Base-by-base conservation (phyloP, 2,329 filamentous ascomycete genomes). In the Emmonsia crescens region DNA sequence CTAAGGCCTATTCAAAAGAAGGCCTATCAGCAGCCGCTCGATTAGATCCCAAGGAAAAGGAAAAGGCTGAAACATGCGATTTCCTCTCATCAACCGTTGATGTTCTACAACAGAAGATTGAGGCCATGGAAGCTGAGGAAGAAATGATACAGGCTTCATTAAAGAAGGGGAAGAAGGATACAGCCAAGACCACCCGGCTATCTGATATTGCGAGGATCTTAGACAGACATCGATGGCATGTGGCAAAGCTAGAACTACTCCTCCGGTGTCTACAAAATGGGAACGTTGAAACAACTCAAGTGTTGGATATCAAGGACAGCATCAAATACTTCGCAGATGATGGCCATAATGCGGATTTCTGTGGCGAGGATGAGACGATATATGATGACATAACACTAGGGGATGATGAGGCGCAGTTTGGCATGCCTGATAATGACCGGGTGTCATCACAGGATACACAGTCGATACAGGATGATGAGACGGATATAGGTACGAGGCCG, bases 1-100 rank as follows among this genome's bases (percentile, higher is more conserved):
- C 94, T 62, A 99, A 99, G 77, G 94, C 94, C 64, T 99, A 96
- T 78, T 97, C 94, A 65, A 97, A 99, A 81, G 94, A 97, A 77
- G 94, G 94, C 52, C 79, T 99, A 66, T 94, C 90, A 66, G 89
- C 93, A 59, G 91, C 91, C 31, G 87, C 91, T 58, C 95, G 96
- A 76, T 83, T 97, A 66, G 94, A 99, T 78, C 94, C 94, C n/a
- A 96, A 92, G 74, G 94, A 97, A 75, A 91, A 95, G 75, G 93
- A 96, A 74, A 96, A 96, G 78, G 81, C 89, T 64, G 93, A 97
- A 70, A 83, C 89, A 36, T 85, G 87, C 78, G 88, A 96, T 62
- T 97, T 97, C 77, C 80, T 99, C 54, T 86, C 86, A 64, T 83
- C 79, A 62, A 91, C 90, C 84, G 91, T 97, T 60, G 92, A 96